Evolutionary conservation across 2,329 filamentous ascomycete species (phyloP), one percentile per base, ranked within the genome.

Genomic region (Macroventuria anomochaeta): DNA sequence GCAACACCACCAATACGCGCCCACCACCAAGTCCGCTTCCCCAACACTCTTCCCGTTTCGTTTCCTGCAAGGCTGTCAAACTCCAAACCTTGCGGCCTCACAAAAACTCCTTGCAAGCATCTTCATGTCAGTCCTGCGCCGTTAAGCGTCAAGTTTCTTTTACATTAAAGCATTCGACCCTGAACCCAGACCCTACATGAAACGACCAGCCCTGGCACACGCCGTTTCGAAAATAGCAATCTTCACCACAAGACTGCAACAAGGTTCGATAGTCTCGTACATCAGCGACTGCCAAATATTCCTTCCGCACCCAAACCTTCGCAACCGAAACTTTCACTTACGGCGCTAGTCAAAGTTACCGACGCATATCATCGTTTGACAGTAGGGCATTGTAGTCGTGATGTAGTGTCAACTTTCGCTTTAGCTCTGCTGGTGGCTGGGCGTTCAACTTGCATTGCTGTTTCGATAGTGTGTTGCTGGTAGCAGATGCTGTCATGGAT

Each of bases 101-200:
- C 23, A 40, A 48, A 48, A 28, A 40, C 28, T 7, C 15, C 21
- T 15, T n/a, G 18, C 18, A 33, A 25, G 36, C 46, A 33, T 26
- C 8, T 7, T 7, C 4, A 5, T 23, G 23, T n/a, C 23, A 29
- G 20, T 21, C 15, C 23, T 3, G 36, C 15, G 12, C 42, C 42
- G 49, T 46, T 46, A 46, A 36, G 41, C 37, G 42, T 46, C 36
- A 53, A 53, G 41, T 53, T 44, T 46, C 41, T 25, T 7, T 17
- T 46, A 46, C 23, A 52, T 43, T 38, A 12, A 26, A 15, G 7
- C 17, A 12, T 7, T 10, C 36, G 11, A 34, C 41, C 47, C 47
- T 50, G 47, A 36, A 50, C 32, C 39, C 47, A 37, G 38, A 37
- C 31, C 18, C 17, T 5, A 12, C 25, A 25, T 53, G 49, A 53